These are phyloP conservation scores for Vitellaria paradoxa DNA, from an alignment of 179 eudicot species.

Conservation along the genomic window DNA sequence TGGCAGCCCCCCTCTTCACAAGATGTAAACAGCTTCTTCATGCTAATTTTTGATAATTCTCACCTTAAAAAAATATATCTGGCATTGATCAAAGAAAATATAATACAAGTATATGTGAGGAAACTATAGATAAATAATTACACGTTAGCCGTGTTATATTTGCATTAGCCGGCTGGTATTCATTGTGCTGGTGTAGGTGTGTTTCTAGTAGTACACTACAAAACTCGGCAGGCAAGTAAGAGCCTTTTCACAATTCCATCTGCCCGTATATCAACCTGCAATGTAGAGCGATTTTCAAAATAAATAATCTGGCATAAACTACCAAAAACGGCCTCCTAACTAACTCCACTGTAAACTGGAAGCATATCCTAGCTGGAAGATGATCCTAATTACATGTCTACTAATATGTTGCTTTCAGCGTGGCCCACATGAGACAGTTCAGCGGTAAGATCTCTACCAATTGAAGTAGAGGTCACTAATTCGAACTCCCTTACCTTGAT, in stretches of 20 bases:
- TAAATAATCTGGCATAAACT: not conserved
- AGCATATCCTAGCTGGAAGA: not conserved
- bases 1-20: too few species aligned
- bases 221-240: constrained; percentile 33
- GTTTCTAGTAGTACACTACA: constrained; percentile 22
- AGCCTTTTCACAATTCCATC: constrained; percentile 8
- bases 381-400: not conserved
- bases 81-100: too few species aligned
- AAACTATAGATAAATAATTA: constrained; percentile 15
- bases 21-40: too few species aligned
- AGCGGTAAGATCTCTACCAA: too few species aligned
- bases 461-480: too few species aligned
- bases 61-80: too few species aligned
- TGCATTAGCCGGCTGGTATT: constrained; percentile 11
- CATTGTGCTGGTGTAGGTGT: not conserved
- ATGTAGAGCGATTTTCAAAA: too few species aligned
- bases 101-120: too few species aligned
- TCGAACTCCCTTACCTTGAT: too few species aligned
- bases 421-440: too few species aligned
- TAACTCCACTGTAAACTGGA: not conserved
- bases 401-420: too few species aligned
- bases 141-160: constrained; percentile 18
- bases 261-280: constrained; percentile 15
- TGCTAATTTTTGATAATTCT: too few species aligned
- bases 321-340: not conserved